Evolutionary conservation across 306 rosid genomes (phyloP).

Genomic region (Acacia crassicarpa): DNA sequence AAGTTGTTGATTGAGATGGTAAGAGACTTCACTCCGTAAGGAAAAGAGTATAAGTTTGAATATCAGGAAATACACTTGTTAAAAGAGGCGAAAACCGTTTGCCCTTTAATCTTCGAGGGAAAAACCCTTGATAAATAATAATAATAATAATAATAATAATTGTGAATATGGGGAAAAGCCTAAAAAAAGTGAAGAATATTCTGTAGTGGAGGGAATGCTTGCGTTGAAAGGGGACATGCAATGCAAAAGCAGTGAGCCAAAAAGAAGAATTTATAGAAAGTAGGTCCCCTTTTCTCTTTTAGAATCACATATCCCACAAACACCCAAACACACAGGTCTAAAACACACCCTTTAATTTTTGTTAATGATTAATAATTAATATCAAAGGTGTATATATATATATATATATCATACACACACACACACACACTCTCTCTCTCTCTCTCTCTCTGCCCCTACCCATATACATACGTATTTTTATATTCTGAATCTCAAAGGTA

Average conservation of each 20-base stretch:
- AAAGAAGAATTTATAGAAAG: slow-evolving; percentile 69
- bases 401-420: too few relatives aligned
- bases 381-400: neutral
- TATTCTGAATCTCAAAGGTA: neutral
- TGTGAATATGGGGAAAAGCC: too few relatives aligned
- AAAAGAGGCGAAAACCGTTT: too few relatives aligned
- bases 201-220: slow-evolving; percentile 21
- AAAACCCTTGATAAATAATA: too few relatives aligned
- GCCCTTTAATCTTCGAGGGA: too few relatives aligned
- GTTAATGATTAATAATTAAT: neutral
- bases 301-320: slow-evolving; percentile 33
- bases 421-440: too few relatives aligned
- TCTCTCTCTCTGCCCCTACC: neutral
- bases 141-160: too few relatives aligned
- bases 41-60: too few relatives aligned
- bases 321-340: neutral
- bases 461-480: neutral
- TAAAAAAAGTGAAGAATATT: slow-evolving; percentile 32
- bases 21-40: too few relatives aligned
- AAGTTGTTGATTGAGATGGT: too few relatives aligned
- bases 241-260: slow-evolving; percentile 58
- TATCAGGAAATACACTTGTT: too few relatives aligned
- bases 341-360: neutral
- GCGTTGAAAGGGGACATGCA: slow-evolving; percentile 66
- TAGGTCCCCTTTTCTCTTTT: slow-evolving; percentile 64